These are phyloP conservation scores for Xylariaceae sp. DNA, from an alignment of 2,329 filamentous ascomycete species.

Conservation along the genomic window DNA sequence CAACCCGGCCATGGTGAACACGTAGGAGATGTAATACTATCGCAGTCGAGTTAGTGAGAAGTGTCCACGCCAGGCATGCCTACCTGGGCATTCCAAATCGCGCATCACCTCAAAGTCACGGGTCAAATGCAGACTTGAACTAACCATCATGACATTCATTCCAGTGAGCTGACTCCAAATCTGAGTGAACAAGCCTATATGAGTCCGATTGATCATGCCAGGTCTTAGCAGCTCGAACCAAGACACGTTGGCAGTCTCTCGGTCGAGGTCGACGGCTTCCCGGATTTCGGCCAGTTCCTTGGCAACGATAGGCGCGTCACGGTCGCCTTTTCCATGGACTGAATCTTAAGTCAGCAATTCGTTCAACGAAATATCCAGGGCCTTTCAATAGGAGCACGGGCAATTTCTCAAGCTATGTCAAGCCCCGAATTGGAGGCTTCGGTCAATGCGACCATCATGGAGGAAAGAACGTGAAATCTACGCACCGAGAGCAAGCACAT, in stretches of 20 bases:
- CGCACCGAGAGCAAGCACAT: conserved; percentile 40
- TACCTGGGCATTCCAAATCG: too few species aligned
- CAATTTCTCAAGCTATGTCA: background rate
- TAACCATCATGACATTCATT: conserved; percentile 64
- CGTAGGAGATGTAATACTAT: conserved; percentile 61
- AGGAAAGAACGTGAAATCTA: background rate
- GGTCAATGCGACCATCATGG: background rate
- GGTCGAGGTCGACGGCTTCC: conserved; percentile 68
- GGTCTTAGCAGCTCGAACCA: conserved; percentile 69
- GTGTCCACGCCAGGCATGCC: background rate
- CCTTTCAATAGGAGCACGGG: background rate
- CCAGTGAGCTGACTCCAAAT: conserved; percentile 72
- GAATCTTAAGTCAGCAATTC: background rate
- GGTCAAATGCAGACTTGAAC: conserved; percentile 12
- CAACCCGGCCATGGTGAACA: conserved; percentile 69
- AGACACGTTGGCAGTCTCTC: conserved; percentile 60
- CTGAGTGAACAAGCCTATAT: conserved; percentile 66
- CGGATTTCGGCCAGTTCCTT: conserved; percentile 68
- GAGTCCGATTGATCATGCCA: conserved; percentile 66
- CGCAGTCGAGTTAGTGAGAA: background rate
- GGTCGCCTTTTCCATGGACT: conserved; percentile 61
- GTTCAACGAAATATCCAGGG: background rate
- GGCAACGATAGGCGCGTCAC: conserved; percentile 57
- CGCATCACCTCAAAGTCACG: background rate
- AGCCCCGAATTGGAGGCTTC: background rate